These are phyloP conservation scores for Suillus discolor DNA, from an alignment of 768 basidiomycete genomes.

Conservation along the genomic window DNA sequence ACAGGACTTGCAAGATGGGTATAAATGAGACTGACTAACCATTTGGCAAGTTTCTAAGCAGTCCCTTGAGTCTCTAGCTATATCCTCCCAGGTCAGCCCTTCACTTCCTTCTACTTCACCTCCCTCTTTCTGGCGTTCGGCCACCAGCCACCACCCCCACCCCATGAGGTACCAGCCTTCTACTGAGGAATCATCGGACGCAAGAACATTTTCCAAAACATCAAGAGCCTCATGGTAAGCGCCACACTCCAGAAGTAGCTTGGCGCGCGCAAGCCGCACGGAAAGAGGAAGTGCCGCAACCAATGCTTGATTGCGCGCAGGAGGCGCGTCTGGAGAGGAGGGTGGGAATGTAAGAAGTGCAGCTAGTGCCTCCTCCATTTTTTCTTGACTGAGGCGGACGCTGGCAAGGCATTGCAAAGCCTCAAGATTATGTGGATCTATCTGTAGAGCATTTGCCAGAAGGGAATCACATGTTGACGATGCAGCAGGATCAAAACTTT, in stretches of 20 bases:
- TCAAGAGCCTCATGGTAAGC: constrained; percentile 72
- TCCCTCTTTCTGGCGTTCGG: constrained; percentile 66
- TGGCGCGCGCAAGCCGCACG: constrained; percentile 72
- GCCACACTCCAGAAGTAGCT: constrained; percentile 77
- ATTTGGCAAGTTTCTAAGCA: constrained; percentile 83
- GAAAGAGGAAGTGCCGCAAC: constrained; percentile 57
- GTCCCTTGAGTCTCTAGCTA: constrained; percentile 76
- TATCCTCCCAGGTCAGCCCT: constrained; percentile 68
- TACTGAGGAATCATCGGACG: constrained; percentile 81
- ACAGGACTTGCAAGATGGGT: neutral
- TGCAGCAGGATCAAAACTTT: constrained; percentile 80
- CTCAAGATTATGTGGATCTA: constrained; percentile 77
- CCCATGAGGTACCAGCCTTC: constrained; percentile 96
- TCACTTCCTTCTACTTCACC: constrained; percentile 39
- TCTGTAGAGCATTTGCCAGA: constrained; percentile 68
- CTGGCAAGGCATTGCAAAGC: constrained; percentile 81
- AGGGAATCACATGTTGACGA: constrained; percentile 82
- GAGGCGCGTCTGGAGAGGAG: constrained; percentile 7
- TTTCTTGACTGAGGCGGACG: constrained; percentile 85
- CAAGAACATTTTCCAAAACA: constrained; percentile 78
- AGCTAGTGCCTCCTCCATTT: constrained; percentile 76
- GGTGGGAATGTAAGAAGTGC: constrained; percentile 26
- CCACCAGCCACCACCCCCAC: constrained; percentile 89
- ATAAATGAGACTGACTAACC: constrained; percentile 44
- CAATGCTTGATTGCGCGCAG: constrained; percentile 25